phyloP scores from a whole-genome alignment of 768 basidiomycete genomes.

The Rhodosporidiobolus sp. region DNA sequence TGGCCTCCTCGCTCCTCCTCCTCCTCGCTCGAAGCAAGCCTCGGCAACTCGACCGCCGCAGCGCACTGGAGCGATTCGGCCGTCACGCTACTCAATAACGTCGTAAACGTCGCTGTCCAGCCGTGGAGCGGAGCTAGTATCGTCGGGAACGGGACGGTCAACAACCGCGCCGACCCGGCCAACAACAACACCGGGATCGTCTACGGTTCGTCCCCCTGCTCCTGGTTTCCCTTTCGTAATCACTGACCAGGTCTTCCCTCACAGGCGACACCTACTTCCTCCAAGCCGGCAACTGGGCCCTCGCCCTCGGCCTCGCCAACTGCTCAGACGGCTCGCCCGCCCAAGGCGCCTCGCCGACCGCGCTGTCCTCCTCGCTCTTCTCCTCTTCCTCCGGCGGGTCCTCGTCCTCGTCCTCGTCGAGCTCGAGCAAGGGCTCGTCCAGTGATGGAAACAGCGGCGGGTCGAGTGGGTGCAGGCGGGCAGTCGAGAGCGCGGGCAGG shows the following conservation, averaged over 20 bases:
- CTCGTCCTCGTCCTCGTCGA: too few species aligned
- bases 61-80: conserved; percentile 8
- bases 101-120: background rate
- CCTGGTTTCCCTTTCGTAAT: background rate
- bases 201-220: background rate
- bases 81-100: background rate
- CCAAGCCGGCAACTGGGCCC: conserved; percentile 12
- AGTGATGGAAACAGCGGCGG: too few species aligned
- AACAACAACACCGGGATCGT: conserved; percentile 15
- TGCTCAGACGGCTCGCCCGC: conserved; percentile 9
- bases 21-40: conserved; percentile 81
- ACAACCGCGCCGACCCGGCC: conserved; percentile 4
- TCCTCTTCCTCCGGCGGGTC: too few species aligned
- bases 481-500: too few species aligned
- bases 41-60: conserved; percentile 79
- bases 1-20: conserved; percentile 8
- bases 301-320: conserved; percentile 19
- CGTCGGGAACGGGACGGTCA: conserved; percentile 18
- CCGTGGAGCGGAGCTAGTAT: background rate
- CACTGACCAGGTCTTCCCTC: background rate
- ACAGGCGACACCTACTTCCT: conserved; percentile 11
- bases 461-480: too few species aligned
- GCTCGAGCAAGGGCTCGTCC: too few species aligned
- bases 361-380: too few species aligned
- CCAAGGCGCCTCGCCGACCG: too few species aligned